Evolutionary conservation across 495 filamentous ascomycete genomes (phyloP), one percentile per base, ranked within the genome.

Genomic region (Neurospora sp.): DNA sequence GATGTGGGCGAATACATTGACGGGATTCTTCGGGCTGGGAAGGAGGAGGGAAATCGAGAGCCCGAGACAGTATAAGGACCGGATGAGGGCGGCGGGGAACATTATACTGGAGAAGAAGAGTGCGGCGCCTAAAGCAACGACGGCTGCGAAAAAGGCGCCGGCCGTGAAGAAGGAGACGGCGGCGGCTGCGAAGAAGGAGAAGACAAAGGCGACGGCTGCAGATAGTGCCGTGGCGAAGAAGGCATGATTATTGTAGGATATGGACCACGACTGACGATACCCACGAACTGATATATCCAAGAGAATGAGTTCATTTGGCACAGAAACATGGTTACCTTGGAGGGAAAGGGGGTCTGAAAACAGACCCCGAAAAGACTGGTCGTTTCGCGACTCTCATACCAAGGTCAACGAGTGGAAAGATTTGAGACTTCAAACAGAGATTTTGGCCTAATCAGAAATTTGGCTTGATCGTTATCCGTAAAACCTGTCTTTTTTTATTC

Each of bases 1-100:
- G 3, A 90, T 99, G 84, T 98, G 96, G 95, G 73, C 81, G 72
- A 71, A 31, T 9, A 74, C 75, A 43, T 71, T 71, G 71, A 28
- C 38, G 31, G 74, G 73, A 17, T 74, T 81, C 38, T 77, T 78
- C 24, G 71, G 75, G 0, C 38, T 73, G 39, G 83, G 79, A 21
- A 83, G 85, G 28, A 82, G 84, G 36, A 80, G 77, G 74, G 85
- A 86, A 75, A 88, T 89, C 73, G 93, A 97, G 82, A 96, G 89
- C 81, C 96, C 94, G 39, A 86, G 93, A 71, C 92, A 91, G 66
- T 99, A 92, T 80, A 99, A 99, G 86, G 91, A 80, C 39, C 83
- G 93, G 73, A 78, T 81, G 74, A 84, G 83, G 76, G 82, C 84
- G 66, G 82, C 83, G 74, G 84, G 84, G 39, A 70, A 72, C 19